Percentiles rank a stretch among this genome's conserved stretches.
Conservation (phyloP, 768 basidiomycete species). For the Leucocoprinus leucothites region DNA sequence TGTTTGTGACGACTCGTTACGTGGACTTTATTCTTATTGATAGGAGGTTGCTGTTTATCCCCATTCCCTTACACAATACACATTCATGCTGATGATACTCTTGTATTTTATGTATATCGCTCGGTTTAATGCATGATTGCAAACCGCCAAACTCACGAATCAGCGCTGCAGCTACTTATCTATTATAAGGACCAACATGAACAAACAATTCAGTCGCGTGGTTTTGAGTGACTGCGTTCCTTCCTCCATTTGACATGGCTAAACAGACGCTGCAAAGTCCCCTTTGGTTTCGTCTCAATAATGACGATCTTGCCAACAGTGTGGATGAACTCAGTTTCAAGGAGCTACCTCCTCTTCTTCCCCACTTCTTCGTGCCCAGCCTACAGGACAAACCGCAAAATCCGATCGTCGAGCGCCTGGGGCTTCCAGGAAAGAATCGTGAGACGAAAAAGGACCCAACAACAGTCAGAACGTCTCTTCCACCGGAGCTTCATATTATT, state of each 20-base stretch:
- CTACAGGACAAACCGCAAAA: conserved; percentile 74
- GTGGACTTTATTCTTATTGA: not conserved
- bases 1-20: not conserved
- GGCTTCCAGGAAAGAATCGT: conserved; percentile 22
- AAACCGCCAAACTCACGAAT: no score
- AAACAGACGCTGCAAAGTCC: not conserved
- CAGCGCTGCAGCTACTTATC: no score
- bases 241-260: not conserved
- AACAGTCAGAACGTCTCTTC: conserved; percentile 13
- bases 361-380: conserved; percentile 60
- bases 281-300: conserved; percentile 1
- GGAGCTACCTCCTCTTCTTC: conserved; percentile 36
- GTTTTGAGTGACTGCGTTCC: not conserved
- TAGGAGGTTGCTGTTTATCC: not conserved
- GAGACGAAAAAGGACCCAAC: conserved; percentile 13
- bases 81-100: no score
- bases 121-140: no score
- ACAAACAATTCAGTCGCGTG: not conserved
- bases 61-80: not conserved
- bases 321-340: conserved; percentile 10
- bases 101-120: no score
- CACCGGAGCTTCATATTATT: conserved; percentile 27
- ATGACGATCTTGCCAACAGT: conserved; percentile 1
- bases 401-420: conserved; percentile 65
- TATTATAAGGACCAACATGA: not conserved